These are phyloP conservation scores for Erucastrum elatum DNA, from an alignment of 345 rosid species.

Conservation along the genomic window DNA sequence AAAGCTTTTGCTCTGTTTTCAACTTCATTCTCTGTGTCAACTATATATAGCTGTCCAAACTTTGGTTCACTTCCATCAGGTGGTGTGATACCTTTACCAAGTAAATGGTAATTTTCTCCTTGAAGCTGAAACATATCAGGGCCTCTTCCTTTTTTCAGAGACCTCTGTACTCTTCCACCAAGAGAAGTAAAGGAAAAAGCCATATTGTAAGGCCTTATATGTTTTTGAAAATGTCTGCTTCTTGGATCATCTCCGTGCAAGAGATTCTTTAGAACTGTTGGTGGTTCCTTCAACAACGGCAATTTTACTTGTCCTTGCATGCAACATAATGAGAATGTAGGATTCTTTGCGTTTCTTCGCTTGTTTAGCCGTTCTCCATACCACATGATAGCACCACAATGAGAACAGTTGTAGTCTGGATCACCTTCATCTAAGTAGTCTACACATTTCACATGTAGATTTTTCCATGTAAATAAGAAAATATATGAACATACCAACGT, in stretches of 20 bases:
- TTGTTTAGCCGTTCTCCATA: background rate
- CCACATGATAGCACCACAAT: background rate
- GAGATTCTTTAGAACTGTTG: background rate
- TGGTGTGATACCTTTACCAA: background rate
- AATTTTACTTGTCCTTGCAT: background rate
- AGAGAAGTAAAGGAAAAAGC: background rate
- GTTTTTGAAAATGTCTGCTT: background rate
- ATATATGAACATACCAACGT: too few species aligned
- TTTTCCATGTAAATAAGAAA: too few species aligned
- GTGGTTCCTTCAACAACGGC: background rate
- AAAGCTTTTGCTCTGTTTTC: background rate
- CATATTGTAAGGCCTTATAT: background rate
- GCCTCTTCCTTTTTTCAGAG: background rate
- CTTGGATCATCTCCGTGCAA: background rate
- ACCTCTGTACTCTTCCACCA: background rate
- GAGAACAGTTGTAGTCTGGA: background rate
- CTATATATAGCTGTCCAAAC: background rate
- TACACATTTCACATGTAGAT: too few species aligned
- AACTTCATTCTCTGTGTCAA: background rate
- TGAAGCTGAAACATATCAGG: background rate
- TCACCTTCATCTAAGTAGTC: background rate
- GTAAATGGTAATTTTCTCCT: background rate
- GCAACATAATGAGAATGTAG: background rate
- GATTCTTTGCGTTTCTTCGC: background rate
- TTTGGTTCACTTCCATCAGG: background rate